Base-by-base conservation (phyloP, 768 basidiomycete species). In the Calocera cornea region DNA sequence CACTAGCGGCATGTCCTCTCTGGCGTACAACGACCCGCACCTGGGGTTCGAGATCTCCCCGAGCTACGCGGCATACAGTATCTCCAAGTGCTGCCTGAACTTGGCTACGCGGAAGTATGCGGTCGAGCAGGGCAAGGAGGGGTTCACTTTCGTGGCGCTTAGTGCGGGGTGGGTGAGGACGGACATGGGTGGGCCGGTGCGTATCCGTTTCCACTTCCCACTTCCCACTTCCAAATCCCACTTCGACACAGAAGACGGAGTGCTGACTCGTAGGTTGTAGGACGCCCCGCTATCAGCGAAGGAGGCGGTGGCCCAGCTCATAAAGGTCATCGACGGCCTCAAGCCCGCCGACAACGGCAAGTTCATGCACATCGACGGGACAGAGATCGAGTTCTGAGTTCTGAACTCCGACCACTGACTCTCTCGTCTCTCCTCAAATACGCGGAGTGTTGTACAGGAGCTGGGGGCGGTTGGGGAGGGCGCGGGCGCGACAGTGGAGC, bases 41-140 rank as follows among this genome's bases (percentile, higher is more conserved):
- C 54, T 60, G 2, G 54, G 27, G 16, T 10, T 11, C 27, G 27
- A 60, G 7, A 27, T 33, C 24, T 11, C 24, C 54, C 54, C 54
- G 54, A 60, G 54, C 54, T 60, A 29, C 22, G 31, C 27, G 27
- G 54, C 54, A 10, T 60, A 60, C 22, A 29, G 14, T 5, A 60
- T 60, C 54, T 60, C 54, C 54, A 60, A 60, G 54, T 60, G 54
- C 22, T 60, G 54, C 54, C 22, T 60, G 54, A 60, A 60, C 54
- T 10, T 33, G 2, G 54, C 54, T 10, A 60, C 54, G 54, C 24
- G 54, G 14, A 60, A 60, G 54, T 60, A 60, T 60, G 54, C 54
- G 14, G 54, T 60, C 19, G 54, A 60, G 54, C 54, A 29, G 11
- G 54, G 27, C 27, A 27, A 33, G 54, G 54, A 60, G 54, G 54